Evolutionary conservation across 2,329 filamentous ascomycete genomes (phyloP).

Genomic region (Helminthosporium solani): DNA sequence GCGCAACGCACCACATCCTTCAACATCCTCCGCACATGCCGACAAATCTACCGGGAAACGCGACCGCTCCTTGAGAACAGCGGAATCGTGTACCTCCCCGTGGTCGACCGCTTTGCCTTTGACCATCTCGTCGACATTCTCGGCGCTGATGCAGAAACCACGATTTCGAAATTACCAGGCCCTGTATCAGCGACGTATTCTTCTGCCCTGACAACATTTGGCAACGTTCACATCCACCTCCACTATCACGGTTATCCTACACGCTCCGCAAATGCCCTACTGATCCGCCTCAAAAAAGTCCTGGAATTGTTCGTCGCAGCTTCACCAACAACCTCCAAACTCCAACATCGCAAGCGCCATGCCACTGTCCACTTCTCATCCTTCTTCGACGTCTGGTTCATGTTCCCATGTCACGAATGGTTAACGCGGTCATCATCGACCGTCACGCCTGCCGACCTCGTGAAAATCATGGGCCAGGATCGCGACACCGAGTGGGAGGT

Average conservation of each 20-base stretch:
- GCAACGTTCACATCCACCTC: not conserved
- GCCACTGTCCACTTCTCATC: not conserved
- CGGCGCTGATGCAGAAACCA: not conserved
- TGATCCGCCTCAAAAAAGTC: not conserved
- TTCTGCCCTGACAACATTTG: not conserved
- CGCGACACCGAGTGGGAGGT: not conserved
- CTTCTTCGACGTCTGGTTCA: not conserved
- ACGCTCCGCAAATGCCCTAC: not conserved
- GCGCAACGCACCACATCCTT: not conserved
- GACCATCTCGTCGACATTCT: not conserved
- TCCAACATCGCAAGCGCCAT: not conserved
- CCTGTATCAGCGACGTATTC: not conserved
- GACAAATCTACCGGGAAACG: not conserved
- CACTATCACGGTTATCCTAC: not conserved
- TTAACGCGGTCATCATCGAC: not conserved
- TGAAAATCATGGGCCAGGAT: not conserved
- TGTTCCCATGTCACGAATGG: not conserved
- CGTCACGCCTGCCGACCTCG: not conserved
- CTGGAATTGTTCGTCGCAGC: not conserved
- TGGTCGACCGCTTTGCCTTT: not conserved
- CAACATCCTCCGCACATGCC: not conserved
- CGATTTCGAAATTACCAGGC: not conserved
- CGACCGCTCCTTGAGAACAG: not conserved
- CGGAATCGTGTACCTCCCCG: not conserved
- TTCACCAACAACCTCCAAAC: not conserved